Conservation (phyloP, 2,329 filamentous ascomycete genomes). For the Phyllosticta ampelicida region DNA sequence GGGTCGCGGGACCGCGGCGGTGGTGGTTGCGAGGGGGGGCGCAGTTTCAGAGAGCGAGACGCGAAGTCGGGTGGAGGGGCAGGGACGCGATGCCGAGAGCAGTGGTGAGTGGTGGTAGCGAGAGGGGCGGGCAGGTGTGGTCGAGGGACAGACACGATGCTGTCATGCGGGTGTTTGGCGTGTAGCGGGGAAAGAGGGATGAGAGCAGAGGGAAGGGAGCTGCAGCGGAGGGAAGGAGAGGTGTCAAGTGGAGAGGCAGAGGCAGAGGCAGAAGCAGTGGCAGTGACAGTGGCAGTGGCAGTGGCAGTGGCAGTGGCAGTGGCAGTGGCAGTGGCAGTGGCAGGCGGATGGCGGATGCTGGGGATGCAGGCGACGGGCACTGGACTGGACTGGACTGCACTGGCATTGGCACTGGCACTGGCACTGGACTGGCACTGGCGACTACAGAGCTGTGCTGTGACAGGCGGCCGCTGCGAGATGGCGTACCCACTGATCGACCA, state of each 20-base stretch:
- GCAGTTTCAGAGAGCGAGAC: not conserved
- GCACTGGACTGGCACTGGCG: no score
- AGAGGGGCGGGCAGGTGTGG: not conserved
- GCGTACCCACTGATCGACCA: slow-evolving; percentile 11
- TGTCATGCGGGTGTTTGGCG: not conserved
- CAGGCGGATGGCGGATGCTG: slow-evolving; percentile 8
- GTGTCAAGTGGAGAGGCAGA: not conserved
- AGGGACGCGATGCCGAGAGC: no score
- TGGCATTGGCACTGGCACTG: no score
- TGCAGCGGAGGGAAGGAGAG: not conserved
- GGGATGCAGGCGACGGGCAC: slow-evolving; percentile 1
- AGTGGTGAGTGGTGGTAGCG: not conserved
- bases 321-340: no score
- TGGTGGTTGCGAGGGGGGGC: not conserved
- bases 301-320: no score
- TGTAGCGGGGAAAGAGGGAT: not conserved
- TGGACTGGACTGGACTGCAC: no score
- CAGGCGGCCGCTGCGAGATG: not conserved
- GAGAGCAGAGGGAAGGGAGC: not conserved
- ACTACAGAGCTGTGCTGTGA: no score
- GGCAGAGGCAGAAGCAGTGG: no score
- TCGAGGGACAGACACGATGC: not conserved
- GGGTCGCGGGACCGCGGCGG: slow-evolving; percentile 7
- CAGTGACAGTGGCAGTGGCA: no score
- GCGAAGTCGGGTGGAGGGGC: slow-evolving; percentile 4